A percentile compares a stretch with the other conserved stretches of the same genome.
These are phyloP conservation scores for Strobilomyces echinocephalus DNA, from an alignment of 768 basidiomycete species.

Conservation along the genomic window DNA sequence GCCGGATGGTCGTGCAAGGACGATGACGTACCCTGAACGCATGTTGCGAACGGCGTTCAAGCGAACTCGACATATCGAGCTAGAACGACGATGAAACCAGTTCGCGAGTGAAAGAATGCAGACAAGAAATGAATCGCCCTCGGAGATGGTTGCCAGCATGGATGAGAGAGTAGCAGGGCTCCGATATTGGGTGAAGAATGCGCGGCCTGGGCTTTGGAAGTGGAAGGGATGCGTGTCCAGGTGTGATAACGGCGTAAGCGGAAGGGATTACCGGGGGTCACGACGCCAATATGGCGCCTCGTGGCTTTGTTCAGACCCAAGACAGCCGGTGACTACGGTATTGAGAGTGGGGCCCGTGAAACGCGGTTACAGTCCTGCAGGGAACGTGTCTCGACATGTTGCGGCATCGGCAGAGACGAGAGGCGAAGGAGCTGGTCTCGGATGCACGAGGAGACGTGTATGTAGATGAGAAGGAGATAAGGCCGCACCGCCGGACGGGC, in stretches of 20 bases:
- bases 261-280: no score
- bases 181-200: background rate
- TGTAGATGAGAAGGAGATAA: conserved; percentile 6
- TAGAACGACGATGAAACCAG: conserved; percentile 5
- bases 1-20: background rate
- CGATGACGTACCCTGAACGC: background rate
- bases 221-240: background rate
- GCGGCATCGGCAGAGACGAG: background rate
- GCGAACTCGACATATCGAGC: background rate
- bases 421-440: background rate
- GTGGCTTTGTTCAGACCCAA: conserved; percentile 6
- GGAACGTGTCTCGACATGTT: background rate
- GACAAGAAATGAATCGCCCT: background rate
- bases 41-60: background rate
- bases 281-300: no score
- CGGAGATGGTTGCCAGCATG: background rate
- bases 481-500: conserved; percentile 15
- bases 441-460: background rate
- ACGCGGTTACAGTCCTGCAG: background rate
- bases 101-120: background rate
- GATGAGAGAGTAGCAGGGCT: background rate
- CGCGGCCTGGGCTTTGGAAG: background rate
- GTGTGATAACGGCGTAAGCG: conserved; percentile 14
- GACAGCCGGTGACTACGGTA: background rate
- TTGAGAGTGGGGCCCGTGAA: background rate